Conservation (phyloP, 129 eudicot species). For the Rutidosis leptorrhynchoides region DNA sequence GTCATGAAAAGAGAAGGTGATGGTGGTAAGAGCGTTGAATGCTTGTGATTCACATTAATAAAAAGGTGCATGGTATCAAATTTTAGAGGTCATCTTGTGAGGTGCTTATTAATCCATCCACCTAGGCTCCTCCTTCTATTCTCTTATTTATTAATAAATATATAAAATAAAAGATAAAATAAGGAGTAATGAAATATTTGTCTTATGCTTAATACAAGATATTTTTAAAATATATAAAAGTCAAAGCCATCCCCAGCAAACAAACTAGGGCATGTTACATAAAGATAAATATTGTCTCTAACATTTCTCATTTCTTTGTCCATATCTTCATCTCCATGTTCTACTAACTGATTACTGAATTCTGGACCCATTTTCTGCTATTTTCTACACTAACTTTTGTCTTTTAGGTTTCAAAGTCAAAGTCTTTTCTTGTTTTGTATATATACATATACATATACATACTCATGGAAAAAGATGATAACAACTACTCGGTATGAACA, state of each 20-base stretch:
- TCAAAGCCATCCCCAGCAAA: slow-evolving; percentile 50
- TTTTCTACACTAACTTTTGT: slow-evolving; percentile 33
- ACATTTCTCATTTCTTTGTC: slow-evolving; percentile 37
- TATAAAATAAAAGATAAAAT: not conserved
- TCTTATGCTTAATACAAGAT: not conserved
- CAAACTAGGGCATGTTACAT: slow-evolving; percentile 38
- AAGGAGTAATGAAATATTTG: too few species aligned
- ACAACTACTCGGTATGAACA: slow-evolving; percentile 59
- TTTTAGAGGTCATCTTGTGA: slow-evolving; percentile 47
- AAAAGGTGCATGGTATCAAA: slow-evolving; percentile 44
- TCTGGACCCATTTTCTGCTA: slow-evolving; percentile 39
- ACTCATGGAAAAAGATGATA: slow-evolving; percentile 77
- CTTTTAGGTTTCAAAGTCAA: slow-evolving; percentile 34
- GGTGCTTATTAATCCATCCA: slow-evolving; percentile 46
- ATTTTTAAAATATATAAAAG: slow-evolving; percentile 29
- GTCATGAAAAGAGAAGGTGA: slow-evolving; percentile 74
- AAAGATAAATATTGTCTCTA: slow-evolving; percentile 26
- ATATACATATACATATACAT: slow-evolving; percentile 21
- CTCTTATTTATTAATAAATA: slow-evolving; percentile 11
- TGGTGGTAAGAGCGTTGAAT: slow-evolving; percentile 52
- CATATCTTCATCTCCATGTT: slow-evolving; percentile 24
- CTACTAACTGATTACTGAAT: slow-evolving; percentile 34
- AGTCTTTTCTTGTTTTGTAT: slow-evolving; percentile 27
- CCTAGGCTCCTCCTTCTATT: slow-evolving; percentile 57
- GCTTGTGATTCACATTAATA: slow-evolving; percentile 79